Base-by-base conservation (phyloP, 768 basidiomycete species). In the Hydnomerulius pinastri region DNA sequence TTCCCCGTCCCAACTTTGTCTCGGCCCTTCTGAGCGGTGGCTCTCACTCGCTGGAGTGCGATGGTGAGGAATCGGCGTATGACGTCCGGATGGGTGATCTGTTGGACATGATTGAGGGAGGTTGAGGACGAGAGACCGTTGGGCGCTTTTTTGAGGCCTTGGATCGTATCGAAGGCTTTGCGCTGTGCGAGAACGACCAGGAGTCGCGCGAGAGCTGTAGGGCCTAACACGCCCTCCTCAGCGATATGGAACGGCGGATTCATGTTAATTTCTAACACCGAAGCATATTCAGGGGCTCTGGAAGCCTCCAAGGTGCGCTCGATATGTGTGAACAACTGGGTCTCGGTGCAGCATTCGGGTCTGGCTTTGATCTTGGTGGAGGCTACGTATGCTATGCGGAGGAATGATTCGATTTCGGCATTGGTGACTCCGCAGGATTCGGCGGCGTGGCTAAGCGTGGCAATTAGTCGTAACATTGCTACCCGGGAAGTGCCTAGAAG, bases 141-240 rank as follows among this genome's bases (percentile, higher is more conserved):
- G 7, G 70, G 68, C 2, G 65, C 36, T 37, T 59, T 59, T 17
- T 55, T 57, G n/a, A 45, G 46, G 23, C 56, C 53, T 47, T 46
- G 57, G 24, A 53, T 54, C 6, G 53, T 47, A 7, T 53, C 57
- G 1, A 71, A 54, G 15, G 64, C 30, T 27, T 57, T 60, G 17
- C 65, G 64, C 44, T 66, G 49, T 7, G 68, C 64, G 4, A 72
- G 62, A 8, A 67, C 37, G 5, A 62, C 61, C 13, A 70, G 55
- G 4, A 71, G 52, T 4, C 68, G 64, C 12, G 62, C 46, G 20
- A 67, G 56, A 11, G 56, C 58, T 9, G 51, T 65, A 1, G 69
- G 68, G 12, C 68, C 70, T 13, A 63, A 46, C 7, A 62, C 48
- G 12, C 47, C 25, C 48, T 68, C 67, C 4, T 57, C 53, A 2